Evolutionary conservation across 1,284 basidiomycete species (phyloP).

Genomic region (Coniferiporia weirii): DNA sequence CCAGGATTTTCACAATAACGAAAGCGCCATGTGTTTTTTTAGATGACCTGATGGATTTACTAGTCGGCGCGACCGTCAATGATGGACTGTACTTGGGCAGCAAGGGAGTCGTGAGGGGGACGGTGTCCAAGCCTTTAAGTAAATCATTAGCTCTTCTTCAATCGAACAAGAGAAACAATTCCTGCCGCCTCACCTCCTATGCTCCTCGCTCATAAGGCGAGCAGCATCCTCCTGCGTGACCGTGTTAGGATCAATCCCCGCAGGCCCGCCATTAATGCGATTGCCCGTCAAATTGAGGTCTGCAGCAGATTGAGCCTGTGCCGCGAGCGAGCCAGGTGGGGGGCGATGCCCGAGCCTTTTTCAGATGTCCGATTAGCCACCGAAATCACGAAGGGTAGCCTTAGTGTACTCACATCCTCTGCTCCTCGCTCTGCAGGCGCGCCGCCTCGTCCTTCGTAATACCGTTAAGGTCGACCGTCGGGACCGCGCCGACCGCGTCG

Average conservation of each 20-base stretch:
- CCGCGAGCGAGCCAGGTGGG: constrained; percentile 17
- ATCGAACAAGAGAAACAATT: neutral
- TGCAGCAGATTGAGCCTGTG: constrained; percentile 16
- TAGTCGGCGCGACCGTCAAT: neutral
- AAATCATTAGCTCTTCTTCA: neutral
- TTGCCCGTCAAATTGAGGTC: constrained; percentile 5
- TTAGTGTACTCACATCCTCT: constrained; percentile 9
- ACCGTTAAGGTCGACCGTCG: constrained; percentile 12
- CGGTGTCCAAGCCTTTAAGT: constrained; percentile 10
- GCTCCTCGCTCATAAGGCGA: constrained; percentile 12
- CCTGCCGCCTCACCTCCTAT: constrained; percentile 2
- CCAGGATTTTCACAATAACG: too few species aligned
- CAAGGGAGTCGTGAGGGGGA: constrained; percentile 14
- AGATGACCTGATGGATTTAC: neutral
- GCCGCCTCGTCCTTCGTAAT: constrained; percentile 16
- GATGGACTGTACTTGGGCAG: constrained; percentile 15
- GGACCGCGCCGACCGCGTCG: neutral
- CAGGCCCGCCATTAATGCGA: constrained; percentile 9
- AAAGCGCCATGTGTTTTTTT: too few species aligned
- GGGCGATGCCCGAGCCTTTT: constrained; percentile 13
- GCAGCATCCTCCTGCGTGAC: constrained; percentile 4
- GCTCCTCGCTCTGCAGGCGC: constrained; percentile 18
- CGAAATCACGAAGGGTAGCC: neutral
- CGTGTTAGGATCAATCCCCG: neutral
- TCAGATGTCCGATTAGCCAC: neutral